These are phyloP conservation scores for Chytriomyces hyalinus DNA, from an alignment of 192 early-diverging fungal genomes.

Conservation along the genomic window DNA sequence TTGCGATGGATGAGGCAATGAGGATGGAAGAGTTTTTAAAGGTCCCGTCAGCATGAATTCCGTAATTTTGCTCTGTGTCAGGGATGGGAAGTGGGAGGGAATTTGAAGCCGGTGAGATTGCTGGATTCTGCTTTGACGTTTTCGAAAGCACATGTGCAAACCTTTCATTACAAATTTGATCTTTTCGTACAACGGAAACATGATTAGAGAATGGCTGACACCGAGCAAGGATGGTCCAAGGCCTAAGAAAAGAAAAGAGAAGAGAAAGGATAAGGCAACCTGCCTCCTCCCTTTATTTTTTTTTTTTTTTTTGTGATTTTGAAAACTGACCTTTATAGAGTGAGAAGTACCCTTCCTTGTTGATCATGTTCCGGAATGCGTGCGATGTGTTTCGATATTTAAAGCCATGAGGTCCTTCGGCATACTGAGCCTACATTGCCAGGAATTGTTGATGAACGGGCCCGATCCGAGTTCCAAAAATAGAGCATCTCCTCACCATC, in stretches of 20 bases:
- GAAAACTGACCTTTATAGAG: slow-evolving; percentile 76
- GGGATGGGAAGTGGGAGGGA: background rate
- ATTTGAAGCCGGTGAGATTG: background rate
- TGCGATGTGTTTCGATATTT: slow-evolving; percentile 82
- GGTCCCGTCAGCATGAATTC: slow-evolving; percentile 26
- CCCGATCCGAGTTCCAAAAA: slow-evolving; percentile 27
- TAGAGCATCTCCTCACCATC: slow-evolving; percentile 63
- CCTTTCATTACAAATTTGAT: slow-evolving; percentile 62
- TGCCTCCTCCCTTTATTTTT: too few species aligned
- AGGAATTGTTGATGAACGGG: background rate
- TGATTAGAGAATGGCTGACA: slow-evolving; percentile 88
- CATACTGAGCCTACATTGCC: background rate
- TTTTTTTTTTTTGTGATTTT: too few species aligned
- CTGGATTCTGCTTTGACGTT: too few species aligned
- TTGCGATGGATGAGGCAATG: slow-evolving; percentile 80
- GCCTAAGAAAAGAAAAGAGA: slow-evolving; percentile 34
- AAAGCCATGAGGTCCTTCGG: slow-evolving; percentile 64
- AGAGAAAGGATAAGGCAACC: too few species aligned
- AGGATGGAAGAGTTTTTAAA: slow-evolving; percentile 67
- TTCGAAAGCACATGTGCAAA: slow-evolving; percentile 11
- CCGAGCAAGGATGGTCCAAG: slow-evolving; percentile 90
- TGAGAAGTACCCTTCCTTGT: slow-evolving; percentile 76
- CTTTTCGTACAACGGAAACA: slow-evolving; percentile 96
- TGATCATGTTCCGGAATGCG: slow-evolving; percentile 78
- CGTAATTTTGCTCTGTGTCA: slow-evolving; percentile 14